Conservation (phyloP, 108 stramenopile species). For the Cyclotella choctawhatcheeana region DNA sequence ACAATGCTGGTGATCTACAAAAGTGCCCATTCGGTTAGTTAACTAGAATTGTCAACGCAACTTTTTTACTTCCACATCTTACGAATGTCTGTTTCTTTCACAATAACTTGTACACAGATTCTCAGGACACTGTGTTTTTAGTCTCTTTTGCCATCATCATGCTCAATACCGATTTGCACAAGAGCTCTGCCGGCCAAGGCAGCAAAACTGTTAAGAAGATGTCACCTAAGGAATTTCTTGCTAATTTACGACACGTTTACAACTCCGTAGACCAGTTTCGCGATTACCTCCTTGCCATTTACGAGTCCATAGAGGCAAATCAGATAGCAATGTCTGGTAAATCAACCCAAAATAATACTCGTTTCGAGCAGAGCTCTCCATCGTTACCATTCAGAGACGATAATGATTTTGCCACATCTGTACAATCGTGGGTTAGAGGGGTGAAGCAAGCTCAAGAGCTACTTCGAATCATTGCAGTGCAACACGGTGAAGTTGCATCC, state of each 20-base stretch:
- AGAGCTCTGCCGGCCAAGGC: slow-evolving; percentile 50
- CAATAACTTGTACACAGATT: too few relatives aligned
- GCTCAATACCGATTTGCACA: slow-evolving; percentile 98
- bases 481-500: slow-evolving; percentile 56
- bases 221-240: slow-evolving; percentile 90
- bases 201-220: slow-evolving; percentile 74
- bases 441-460: slow-evolving; percentile 77
- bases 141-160: slow-evolving; percentile 97
- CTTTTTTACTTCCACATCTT: too few relatives aligned
- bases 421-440: slow-evolving; percentile 59
- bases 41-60: too few relatives aligned
- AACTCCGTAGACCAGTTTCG: slow-evolving; percentile 70
- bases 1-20: slow-evolving; percentile 86
- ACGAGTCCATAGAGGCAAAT: slow-evolving; percentile 77
- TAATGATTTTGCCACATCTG: slow-evolving; percentile 35
- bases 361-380: slow-evolving; percentile 16
- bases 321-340: slow-evolving; percentile 58
- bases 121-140: slow-evolving; percentile 91
- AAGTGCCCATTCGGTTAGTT: slow-evolving; percentile 90
- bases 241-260: slow-evolving; percentile 80
- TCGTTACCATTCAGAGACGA: slow-evolving; percentile 45
- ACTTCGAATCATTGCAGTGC: slow-evolving; percentile 71
- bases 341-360: slow-evolving; percentile 15
- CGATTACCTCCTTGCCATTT: slow-evolving; percentile 78
- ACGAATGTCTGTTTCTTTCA: too few relatives aligned